phyloP scores from a whole-genome alignment of 208 protist species.

The Plasmodiophora brassicae region DNA sequence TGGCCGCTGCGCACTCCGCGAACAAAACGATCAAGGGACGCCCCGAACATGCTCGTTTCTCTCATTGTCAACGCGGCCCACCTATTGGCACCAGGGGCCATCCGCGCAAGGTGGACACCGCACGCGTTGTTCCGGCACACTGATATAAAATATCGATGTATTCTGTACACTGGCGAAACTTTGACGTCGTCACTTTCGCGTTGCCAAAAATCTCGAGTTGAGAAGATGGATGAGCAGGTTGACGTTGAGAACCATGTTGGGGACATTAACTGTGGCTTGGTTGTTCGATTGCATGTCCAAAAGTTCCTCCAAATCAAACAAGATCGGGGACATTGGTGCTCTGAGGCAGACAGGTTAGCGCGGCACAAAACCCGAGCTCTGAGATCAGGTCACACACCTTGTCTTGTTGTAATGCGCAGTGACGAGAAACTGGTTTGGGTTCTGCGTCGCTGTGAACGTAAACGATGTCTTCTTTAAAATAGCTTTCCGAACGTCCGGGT shows the following conservation, averaged over 20 bases:
- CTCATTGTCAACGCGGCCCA: no score
- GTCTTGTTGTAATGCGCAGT: background rate
- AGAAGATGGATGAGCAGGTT: background rate
- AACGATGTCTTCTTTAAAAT: background rate
- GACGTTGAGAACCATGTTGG: background rate
- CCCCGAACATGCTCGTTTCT: background rate
- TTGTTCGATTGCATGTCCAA: background rate
- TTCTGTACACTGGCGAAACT: no score
- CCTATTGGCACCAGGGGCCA: no score
- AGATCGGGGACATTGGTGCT: background rate
- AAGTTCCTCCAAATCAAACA: background rate
- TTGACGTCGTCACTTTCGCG: background rate
- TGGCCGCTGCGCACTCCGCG: no score
- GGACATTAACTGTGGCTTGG: background rate
- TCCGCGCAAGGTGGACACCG: no score
- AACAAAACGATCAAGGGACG: no score
- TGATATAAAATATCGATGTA: no score
- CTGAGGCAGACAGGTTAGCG: background rate
- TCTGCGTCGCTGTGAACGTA: background rate
- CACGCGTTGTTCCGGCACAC: no score
- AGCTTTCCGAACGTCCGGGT: background rate
- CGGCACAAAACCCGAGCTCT: background rate
- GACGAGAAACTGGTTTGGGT: background rate
- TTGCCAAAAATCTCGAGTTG: background rate
- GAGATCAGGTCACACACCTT: background rate